Conservation (phyloP, 768 basidiomycete species). For the Panus rudis region DNA sequence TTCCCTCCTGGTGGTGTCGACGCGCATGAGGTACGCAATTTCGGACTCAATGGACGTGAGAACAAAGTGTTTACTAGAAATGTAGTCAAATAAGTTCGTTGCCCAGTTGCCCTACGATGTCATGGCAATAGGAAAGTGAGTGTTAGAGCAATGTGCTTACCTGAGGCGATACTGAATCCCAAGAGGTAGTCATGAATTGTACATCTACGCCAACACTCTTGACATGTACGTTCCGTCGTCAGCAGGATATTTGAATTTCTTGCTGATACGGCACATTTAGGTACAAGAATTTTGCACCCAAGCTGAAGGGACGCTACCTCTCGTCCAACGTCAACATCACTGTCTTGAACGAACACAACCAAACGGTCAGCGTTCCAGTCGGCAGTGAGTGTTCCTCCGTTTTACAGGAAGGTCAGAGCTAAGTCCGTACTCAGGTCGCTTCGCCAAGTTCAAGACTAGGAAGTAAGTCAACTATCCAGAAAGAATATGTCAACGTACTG, state of each 20-base stretch:
- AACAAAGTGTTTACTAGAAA: not conserved
- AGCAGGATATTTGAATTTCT: conserved; percentile 8
- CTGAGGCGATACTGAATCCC: conserved; percentile 1
- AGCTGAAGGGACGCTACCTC: conserved; percentile 66
- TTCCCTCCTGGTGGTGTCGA: conserved; percentile 64
- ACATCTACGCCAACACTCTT: conserved; percentile 56
- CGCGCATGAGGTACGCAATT: conserved; percentile 53
- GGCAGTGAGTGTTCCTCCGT: conserved; percentile 28
- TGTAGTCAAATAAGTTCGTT: conserved; percentile 69
- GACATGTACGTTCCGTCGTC: conserved; percentile 43
- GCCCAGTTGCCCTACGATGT: conserved; percentile 72
- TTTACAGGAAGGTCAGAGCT: not conserved
- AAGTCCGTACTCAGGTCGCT: conserved; percentile 38
- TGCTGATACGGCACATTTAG: conserved; percentile 24
- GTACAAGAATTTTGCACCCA: conserved; percentile 58
- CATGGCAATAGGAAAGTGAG: conserved; percentile 79
- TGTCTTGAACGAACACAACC: conserved; percentile 34
- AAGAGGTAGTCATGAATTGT: conserved; percentile 67
- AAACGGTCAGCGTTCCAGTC: conserved; percentile 33
- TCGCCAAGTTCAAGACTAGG: conserved; percentile 63
- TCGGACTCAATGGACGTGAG: not conserved
- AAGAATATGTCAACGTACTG: conserved; percentile 15
- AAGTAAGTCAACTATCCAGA: conserved; percentile 37
- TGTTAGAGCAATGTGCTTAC: not conserved
- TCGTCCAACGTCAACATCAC: conserved; percentile 88